Base-by-base conservation (phyloP, 108 stramenopile species). In the Chaetoceros muelleri region DNA sequence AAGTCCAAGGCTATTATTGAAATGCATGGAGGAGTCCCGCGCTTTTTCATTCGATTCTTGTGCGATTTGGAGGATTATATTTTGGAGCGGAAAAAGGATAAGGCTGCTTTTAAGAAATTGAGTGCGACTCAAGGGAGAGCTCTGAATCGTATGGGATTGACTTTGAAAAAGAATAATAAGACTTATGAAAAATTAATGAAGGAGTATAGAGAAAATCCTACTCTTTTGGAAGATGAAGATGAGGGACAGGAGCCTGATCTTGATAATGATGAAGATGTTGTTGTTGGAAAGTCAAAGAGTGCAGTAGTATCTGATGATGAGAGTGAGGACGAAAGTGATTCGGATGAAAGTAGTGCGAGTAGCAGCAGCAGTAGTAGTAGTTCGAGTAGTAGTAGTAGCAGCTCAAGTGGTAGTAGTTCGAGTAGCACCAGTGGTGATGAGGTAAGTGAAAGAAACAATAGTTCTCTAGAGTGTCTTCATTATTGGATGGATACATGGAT, bases 141-240 rank as follows among this genome's bases (percentile, higher is more conserved):
- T 30, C 74, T 96, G 60, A 97, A 97, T 67, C 70, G 92, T 18
- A 96, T 98, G 95, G 96, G 96, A 75, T 72, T 98, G 52, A 81
- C 68, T 46, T 55, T 96, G 55, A 75, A 87, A 49, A 95, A 95
- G 81, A 86, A 95, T 72, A 93, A 87, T 82, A 95, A 95, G 57
- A 69, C 70, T 17, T 95, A 79, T 61, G 51, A 53, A 17, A 74
- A 60, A 18, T 78, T 92, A 57, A 93, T 92, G 77, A 66, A 85
- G 44, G 79, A 80, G 46, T 93, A 85, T 60, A 63, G 85, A 3
- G 67, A 85, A 64, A 89, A 87, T 64, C 93, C 88, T 2, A 67
- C 78, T 28, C 67, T 72, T 22, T 66, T 62, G 23, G 55, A 65
- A 18, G 52, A 49, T 18, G 66, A 57, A 24, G 54, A 17, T 13